Evolutionary conservation across 108 stramenopile species (phyloP), one percentile per base, ranked within the genome.

Genomic region (Discostella stelligeroides): DNA sequence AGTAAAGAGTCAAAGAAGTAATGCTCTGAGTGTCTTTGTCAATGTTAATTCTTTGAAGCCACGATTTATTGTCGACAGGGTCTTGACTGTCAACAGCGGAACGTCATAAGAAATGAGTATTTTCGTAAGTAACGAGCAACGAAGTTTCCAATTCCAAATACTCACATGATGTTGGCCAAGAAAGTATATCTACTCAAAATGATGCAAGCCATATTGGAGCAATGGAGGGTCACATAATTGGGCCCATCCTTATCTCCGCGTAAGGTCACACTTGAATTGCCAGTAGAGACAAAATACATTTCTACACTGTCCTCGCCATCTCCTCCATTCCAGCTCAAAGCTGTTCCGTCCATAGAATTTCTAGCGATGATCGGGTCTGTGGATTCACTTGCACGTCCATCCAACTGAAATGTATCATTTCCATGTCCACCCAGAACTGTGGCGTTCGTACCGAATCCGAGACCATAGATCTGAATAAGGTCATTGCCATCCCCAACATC

Each of bases 81-180:
- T 55, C 25, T 38, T 74, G 79, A 69, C 51, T 53, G 13, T 24
- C 12, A 53, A 23, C 21, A 8, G 1, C 51, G 1, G 24, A 27
- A 14, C 24, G 24, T 24, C n/a, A n/a, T n/a, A n/a, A n/a, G n/a
- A n/a, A n/a, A n/a, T n/a, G n/a, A n/a, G n/a, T n/a, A n/a, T n/a
- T n/a, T n/a, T n/a, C n/a, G n/a, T n/a, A n/a, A n/a, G n/a, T n/a
- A n/a, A n/a, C n/a, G n/a, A n/a, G n/a, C n/a, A n/a, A n/a, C n/a
- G n/a, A n/a, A n/a, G n/a, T n/a, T n/a, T n/a, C n/a, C n/a, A n/a
- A n/a, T n/a, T n/a, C n/a, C n/a, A n/a, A n/a, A n/a, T n/a, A n/a
- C n/a, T n/a, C n/a, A n/a, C n/a, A n/a, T n/a, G n/a, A 80, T 73
- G 34, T 80, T 80, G 41, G 79, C 79, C 45, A 80, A 48, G 59